Conservation (phyloP, 371 early-diverging fungal species). For the Thermomucor indicae-seudaticae region DNA sequence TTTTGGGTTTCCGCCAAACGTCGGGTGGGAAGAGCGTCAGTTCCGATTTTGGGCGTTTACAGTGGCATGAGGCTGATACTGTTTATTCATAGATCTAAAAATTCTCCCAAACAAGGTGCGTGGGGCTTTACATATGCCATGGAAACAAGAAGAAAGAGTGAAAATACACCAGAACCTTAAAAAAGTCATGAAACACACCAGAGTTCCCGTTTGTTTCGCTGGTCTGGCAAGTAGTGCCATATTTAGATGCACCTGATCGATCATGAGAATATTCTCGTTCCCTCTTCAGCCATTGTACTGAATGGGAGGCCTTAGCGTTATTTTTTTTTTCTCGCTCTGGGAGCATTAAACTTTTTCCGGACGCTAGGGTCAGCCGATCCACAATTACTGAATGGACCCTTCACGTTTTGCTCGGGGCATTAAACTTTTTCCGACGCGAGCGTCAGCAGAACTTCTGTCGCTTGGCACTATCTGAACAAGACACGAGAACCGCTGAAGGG, state of each 20-base stretch:
- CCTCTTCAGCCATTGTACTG: too few relatives aligned
- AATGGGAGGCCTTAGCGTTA: conserved; percentile 94
- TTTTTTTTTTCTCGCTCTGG: conserved; percentile 53
- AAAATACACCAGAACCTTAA: conserved; percentile 1
- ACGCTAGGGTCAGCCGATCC: conserved; percentile 13
- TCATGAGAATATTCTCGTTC: conserved; percentile 80
- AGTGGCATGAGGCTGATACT: neutral
- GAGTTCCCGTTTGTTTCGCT: conserved; percentile 59
- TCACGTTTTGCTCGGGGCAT: neutral
- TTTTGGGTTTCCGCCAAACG: neutral
- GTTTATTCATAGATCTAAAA: neutral
- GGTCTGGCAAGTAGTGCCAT: conserved; percentile 66
- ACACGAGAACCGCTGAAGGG: neutral
- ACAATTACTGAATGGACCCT: conserved; percentile 9
- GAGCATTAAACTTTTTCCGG: conserved; percentile 16
- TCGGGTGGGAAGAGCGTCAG: neutral
- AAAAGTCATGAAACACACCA: conserved; percentile 51
- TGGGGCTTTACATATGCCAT: neutral
- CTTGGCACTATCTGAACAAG: neutral
- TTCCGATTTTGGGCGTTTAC: neutral
- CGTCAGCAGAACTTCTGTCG: conserved; percentile 7
- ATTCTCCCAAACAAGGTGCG: neutral
- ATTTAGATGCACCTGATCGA: conserved; percentile 89
- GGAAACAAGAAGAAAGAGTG: neutral
- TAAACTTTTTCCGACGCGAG: conserved; percentile 11